Conservation (phyloP, 148 eudicot species). For the Rhododendron ferrugineum region DNA sequence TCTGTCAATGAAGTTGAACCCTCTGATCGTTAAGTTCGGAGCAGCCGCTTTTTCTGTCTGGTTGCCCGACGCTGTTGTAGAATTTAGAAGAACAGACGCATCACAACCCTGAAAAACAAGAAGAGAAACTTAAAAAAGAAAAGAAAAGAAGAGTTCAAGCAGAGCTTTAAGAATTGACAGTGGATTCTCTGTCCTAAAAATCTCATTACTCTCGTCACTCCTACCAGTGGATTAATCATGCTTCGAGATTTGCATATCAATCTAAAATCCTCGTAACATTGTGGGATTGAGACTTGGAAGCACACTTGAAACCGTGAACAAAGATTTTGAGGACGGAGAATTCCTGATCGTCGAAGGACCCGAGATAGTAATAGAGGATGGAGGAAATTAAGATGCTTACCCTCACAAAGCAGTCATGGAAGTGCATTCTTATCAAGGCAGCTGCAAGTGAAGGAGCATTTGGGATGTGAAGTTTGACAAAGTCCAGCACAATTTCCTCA, state of each 20-base stretch:
- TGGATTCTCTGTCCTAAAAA: neutral
- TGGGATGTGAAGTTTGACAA: conserved; percentile 33
- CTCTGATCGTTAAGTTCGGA: conserved; percentile 35
- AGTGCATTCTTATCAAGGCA: conserved; percentile 42
- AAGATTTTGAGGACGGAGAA: neutral
- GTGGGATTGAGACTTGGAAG: no score
- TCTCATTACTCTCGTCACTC: neutral
- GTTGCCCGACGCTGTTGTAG: conserved; percentile 27
- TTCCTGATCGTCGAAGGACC: neutral
- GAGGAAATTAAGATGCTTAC: conserved; percentile 13
- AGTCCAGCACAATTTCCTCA: conserved; percentile 42
- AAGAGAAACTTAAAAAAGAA: neutral
- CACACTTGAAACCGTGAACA: neutral
- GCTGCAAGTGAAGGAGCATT: conserved; percentile 50
- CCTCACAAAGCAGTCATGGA: conserved; percentile 65
- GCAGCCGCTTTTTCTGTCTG: conserved; percentile 28
- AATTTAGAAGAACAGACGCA: conserved; percentile 37
- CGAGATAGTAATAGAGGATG: neutral
- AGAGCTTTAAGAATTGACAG: neutral
- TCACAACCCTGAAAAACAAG: conserved; percentile 36
- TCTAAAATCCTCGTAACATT: neutral
- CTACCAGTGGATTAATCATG: neutral
- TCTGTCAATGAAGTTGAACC: conserved; percentile 35
- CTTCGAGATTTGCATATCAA: neutral
- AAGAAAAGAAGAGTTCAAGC: neutral